Base-by-base conservation (phyloP, 1,139 yeast genomes). In the Arxiozyma slooffiae region DNA sequence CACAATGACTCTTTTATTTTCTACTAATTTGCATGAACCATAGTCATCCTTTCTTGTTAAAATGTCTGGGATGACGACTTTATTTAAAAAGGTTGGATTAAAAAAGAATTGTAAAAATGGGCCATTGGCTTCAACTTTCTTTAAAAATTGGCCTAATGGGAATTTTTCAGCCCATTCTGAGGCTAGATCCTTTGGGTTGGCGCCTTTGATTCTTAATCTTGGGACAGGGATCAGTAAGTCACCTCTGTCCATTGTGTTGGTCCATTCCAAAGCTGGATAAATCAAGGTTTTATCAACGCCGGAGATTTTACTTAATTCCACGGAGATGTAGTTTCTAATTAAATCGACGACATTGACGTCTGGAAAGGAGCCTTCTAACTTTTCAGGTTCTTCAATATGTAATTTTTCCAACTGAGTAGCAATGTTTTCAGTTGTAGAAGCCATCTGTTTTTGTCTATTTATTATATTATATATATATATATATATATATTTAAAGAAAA, bases 191-290 rank as follows among this genome's bases (percentile, higher is more conserved):
- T 85, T 85, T 49, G 95, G 94, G 59, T 85, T 85, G 49, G 80
- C 74, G 45, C 95, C 96, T 72, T 90, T 89, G 60, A 89, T 75
- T 71, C 97, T 81, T 66, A 92, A 78, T 68, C 97, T 81, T 61
- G 98, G 98, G 48, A 92, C 77, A 43, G 99, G 97, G 52, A 92
- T 79, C 59, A 90, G 77, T 63, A 92, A 77, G 68, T 92, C 99
- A 63, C 98, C 98, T 67, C 94, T 85, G 53, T 88, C 97, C 59
- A 85, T 71, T 46, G 90, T 82, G 57, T 79, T 76, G 40, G 97
- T 89, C 74, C 94, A 81, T 70, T 92, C 97, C 63, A 92, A 78
- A 45, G 96, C 89, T 54, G 89, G 86, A 70, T 77, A 88, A 57
- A 90, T 86, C 48, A 86, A 68, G 14, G 73, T 72, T 54, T 78